Conservation (phyloP, 306 rosid species). For the Pachyrhizus erosus region DNA sequence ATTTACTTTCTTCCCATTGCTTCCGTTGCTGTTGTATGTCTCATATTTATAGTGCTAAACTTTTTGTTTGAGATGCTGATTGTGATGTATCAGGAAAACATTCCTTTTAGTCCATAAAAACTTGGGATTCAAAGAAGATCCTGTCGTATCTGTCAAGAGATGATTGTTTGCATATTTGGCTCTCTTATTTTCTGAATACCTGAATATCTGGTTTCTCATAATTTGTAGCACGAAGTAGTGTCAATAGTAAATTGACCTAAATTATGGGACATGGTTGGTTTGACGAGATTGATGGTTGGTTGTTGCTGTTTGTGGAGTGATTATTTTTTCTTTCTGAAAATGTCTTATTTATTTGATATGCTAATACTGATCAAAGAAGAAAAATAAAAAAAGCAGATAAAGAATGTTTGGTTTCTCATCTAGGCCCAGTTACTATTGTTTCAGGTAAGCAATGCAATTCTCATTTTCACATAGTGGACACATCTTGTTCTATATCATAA, state of each 20-base stretch:
- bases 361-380: not conserved
- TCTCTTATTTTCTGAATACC: slow-evolving; percentile 8
- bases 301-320: slow-evolving; percentile 21
- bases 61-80: slow-evolving; percentile 29
- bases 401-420: slow-evolving; percentile 25
- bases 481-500: slow-evolving; percentile 4
- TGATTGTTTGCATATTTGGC: slow-evolving; percentile 7
- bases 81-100: slow-evolving; percentile 22
- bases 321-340: not conserved
- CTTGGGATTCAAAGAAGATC: not conserved
- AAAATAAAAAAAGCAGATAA: not conserved
- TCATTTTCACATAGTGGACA: not conserved
- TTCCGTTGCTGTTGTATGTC: slow-evolving; percentile 18
- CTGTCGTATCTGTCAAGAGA: slow-evolving; percentile 7
- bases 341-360: not conserved
- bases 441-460: not conserved
- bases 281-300: not conserved
- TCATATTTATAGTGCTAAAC: not conserved
- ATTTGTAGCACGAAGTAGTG: not conserved
- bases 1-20: not conserved
- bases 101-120: not conserved
- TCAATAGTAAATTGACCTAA: not conserved
- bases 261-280: slow-evolving; percentile 5
- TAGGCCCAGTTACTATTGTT: not conserved
- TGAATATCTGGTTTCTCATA: slow-evolving; percentile 17